Evolutionary conservation across 208 protist genomes (phyloP).

Genomic region (Acanthamoeba sp.): DNA sequence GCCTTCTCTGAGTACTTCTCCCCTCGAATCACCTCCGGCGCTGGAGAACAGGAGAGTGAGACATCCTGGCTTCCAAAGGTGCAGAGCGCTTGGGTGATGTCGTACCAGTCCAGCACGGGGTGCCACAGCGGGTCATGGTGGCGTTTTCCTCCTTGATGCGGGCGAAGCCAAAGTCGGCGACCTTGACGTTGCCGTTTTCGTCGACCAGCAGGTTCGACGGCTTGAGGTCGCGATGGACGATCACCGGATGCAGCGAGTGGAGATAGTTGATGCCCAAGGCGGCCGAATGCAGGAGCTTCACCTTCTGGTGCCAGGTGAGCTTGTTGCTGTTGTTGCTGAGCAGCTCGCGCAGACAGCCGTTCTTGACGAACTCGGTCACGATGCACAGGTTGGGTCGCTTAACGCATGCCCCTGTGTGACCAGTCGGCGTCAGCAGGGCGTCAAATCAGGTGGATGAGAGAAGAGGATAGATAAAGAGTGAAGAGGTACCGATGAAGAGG

Average conservation of each 20-base stretch:
- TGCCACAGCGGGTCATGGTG: slow-evolving; percentile 59
- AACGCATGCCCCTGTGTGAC: background rate
- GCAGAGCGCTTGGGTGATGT: background rate
- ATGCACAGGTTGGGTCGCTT: slow-evolving; percentile 34
- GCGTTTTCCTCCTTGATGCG: slow-evolving; percentile 57
- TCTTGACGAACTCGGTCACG: slow-evolving; percentile 46
- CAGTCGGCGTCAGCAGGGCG: background rate
- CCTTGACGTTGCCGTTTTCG: slow-evolving; percentile 59
- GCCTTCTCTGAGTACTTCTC: slow-evolving; percentile 51
- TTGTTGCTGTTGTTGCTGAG: background rate
- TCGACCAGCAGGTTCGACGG: slow-evolving; percentile 8
- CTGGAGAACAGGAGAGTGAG: background rate
- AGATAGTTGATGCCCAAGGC: slow-evolving; percentile 34
- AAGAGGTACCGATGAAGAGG: slow-evolving; percentile 20
- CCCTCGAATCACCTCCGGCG: slow-evolving; percentile 34
- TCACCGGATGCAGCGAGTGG: slow-evolving; percentile 36
- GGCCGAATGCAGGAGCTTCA: background rate
- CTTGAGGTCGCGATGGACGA: slow-evolving; percentile 36
- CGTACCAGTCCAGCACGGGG: slow-evolving; percentile 41
- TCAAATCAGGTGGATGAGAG: too few species aligned
- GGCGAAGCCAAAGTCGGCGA: slow-evolving; percentile 50
- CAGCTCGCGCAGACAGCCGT: background rate
- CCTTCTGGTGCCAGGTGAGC: background rate
- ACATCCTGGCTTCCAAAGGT: background rate
- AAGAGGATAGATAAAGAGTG: background rate